Evolutionary conservation across 2,329 filamentous ascomycete species (phyloP), one percentile per base, ranked within the genome.

Genomic region (Pyrenophora teres): DNA sequence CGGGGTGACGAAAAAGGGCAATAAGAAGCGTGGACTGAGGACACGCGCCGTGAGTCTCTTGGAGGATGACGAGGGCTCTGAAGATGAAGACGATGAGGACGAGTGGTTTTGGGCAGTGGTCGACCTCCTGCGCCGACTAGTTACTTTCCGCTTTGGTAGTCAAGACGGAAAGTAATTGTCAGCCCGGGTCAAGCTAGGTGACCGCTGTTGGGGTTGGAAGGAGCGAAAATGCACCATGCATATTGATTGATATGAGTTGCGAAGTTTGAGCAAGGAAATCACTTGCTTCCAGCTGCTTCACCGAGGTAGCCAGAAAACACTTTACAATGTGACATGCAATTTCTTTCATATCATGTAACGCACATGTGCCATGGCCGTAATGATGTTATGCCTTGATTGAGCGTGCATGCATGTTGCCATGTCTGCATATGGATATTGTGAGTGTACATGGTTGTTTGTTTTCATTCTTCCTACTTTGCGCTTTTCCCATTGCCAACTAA

Each of bases 81-180:
- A 77, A 49, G 86, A 89, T 68, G 87, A 87, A 50, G 82, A 83
- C 60, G 84, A 88, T 63, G 86, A 77, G 40, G 76, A 88, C 64
- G 84, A 84, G 68, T 45, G 41, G 35, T 83, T 79, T 78, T 66
- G 65, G 76, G 79, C 81, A 82, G 80, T 80, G 81, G 81, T 82
- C 80, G 82, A 83, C 82, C 82, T 84, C 83, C 85, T 86, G 81
- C 83, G 63, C 60, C 58, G 38, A 45, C 39, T 46, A 35, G 37
- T 15, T 33, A 30, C 16, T 16, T 36, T 25, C 18, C 35, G 23
- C 16, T 9, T 23, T 8, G 33, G 32, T 4, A 19, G 13, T 33
- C 21, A 30, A 36, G 6, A 4, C 27, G 44, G 36, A 6, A 21
- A 32, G 42, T 15, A 36, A 27, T 40, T 21, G 58, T 45, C 49